Conservation (phyloP, 495 filamentous ascomycete species). For the Collariella sp. region DNA sequence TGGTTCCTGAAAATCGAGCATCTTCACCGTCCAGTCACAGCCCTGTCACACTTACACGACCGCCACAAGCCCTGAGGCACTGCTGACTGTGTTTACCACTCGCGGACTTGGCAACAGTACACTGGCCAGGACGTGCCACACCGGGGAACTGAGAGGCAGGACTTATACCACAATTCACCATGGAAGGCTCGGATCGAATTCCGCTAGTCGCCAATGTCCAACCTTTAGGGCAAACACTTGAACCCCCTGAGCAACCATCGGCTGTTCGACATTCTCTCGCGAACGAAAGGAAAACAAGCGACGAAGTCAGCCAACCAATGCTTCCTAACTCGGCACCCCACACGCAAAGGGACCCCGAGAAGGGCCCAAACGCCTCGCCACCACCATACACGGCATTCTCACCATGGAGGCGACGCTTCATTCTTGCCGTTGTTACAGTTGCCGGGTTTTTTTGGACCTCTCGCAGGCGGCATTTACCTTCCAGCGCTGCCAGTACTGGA, state of each 20-base stretch:
- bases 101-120: too few species aligned
- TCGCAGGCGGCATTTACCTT: conserved; percentile 9
- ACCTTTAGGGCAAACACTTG: background rate
- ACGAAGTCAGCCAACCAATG: background rate
- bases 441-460: conserved; percentile 9
- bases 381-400: conserved; percentile 7
- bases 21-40: too few species aligned
- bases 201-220: background rate
- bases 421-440: background rate
- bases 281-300: background rate
- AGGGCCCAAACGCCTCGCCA: background rate
- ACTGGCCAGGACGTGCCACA: too few species aligned
- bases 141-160: too few species aligned
- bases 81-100: too few species aligned
- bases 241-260: background rate
- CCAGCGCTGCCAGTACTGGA: conserved; percentile 9
- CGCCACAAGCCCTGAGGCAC: too few species aligned
- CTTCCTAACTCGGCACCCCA: background rate
- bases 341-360: background rate
- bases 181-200: background rate
- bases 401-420: conserved; percentile 4
- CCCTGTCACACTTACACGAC: too few species aligned
- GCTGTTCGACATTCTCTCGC: background rate
- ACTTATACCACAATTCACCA: background rate
- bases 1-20: too few species aligned